Evolutionary conservation across 148 eudicot genomes (phyloP), one percentile per base, ranked within the genome.

Genomic region (Vaccinium macrocarpon): DNA sequence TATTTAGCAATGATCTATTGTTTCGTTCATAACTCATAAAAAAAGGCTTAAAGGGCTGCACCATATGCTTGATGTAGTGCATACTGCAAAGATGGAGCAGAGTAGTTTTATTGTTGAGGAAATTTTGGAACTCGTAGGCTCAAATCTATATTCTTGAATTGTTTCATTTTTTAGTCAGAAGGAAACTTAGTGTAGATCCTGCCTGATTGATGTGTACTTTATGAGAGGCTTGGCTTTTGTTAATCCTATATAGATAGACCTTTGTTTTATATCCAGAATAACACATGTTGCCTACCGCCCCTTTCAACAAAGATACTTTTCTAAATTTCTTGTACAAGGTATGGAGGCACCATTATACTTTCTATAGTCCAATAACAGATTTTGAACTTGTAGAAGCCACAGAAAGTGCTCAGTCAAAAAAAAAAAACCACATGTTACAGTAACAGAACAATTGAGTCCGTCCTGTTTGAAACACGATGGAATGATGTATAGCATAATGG

Each of bases 401-500:
- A 78, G 7, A 2, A 27, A 52, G 13, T 78, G 81, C 23, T 78
- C 23, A 2, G 51, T 38, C 57, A 0, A 42, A 59, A 6, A 35
- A 57, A 78, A 78, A 80, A 6, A 5, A 4, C 10, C 52, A 19
- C 35, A 80, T n/a, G 21, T 57, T 8, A 52, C 38, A 1, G 52
- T 80, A 38, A 59, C n/a, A 12, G 52, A 52, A 19, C 71, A 80
- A 21, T 80, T 80, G 82, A 52, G 15, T 38, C 48, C n/a, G 29
- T 80, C 10, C 19, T 59, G 4, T 42, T 80, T 38, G 82, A 80
- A 57, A 38, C 71, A 11, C 49, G 11, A 19, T 0, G 11, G 71
- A 56, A 57, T 38, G 70, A 35, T 57, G 29, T n/a, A 12, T n/a
- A 19, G 59, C 10, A 59, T 10, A 1, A 6, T 8, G 3, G 8